A percentile compares a stretch with the other conserved stretches of the same genome.
Conservation (phyloP, 1,139 yeast species). For the Pichia sp. region DNA sequence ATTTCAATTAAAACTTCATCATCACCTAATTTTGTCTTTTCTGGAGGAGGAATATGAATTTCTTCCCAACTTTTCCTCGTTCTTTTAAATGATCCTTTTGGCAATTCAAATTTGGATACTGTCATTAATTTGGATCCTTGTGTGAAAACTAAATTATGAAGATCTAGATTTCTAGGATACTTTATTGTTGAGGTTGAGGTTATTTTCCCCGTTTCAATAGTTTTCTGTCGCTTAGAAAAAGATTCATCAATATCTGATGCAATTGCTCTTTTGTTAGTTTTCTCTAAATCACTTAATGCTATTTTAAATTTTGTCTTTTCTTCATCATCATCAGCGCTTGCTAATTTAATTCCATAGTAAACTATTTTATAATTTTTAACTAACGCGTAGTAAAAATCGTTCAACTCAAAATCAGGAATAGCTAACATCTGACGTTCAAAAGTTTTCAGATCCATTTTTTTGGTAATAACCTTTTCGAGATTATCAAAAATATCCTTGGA, state of each 20-base stretch:
- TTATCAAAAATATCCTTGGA: constrained; percentile 27
- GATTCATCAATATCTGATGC: constrained; percentile 11
- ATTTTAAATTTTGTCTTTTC: constrained; percentile 8
- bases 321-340: constrained; percentile 15
- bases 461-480: constrained; percentile 30
- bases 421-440: constrained; percentile 50
- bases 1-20: constrained; percentile 53
- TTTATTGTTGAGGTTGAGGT: constrained; percentile 6
- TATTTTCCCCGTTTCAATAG: background rate
- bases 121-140: constrained; percentile 70
- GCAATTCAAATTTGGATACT: constrained; percentile 61
- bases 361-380: constrained; percentile 37
- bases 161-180: constrained; percentile 54
- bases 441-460: constrained; percentile 35
- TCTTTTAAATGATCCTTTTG: constrained; percentile 78
- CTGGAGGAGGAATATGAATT: constrained; percentile 80
- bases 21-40: constrained; percentile 34
- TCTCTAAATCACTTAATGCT: background rate
- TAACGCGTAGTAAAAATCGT: constrained; percentile 43
- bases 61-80: constrained; percentile 74
- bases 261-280: constrained; percentile 10
- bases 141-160: constrained; percentile 59
- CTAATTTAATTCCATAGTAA: constrained; percentile 27
- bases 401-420: constrained; percentile 45
- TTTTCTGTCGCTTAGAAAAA: background rate